phyloP scores from a whole-genome alignment of 2,329 filamentous ascomycete genomes.

The Passalora sequoiae region DNA sequence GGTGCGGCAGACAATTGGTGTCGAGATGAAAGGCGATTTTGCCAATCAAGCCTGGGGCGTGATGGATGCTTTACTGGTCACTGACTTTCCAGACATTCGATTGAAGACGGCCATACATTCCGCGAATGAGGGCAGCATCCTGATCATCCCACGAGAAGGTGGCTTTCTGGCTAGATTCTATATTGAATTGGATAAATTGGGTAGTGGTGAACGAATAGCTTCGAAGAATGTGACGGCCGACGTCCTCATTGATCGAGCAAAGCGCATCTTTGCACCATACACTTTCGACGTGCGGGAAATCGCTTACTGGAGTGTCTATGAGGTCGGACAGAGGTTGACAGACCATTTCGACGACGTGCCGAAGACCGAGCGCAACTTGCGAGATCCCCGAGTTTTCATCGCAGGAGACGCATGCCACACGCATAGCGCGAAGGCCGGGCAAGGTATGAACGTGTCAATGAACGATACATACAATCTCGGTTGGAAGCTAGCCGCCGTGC shows the following conservation, averaged over 20 bases:
- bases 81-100: conserved; percentile 50
- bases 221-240: conserved; percentile 60
- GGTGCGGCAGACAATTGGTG: conserved; percentile 29
- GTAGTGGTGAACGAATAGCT: conserved; percentile 48
- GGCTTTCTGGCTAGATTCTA: conserved; percentile 34
- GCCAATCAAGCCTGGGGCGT: conserved; percentile 36
- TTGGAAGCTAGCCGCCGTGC: conserved; percentile 50
- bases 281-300: conserved; percentile 59
- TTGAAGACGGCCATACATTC: conserved; percentile 51
- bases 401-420: conserved; percentile 60
- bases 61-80: conserved; percentile 32
- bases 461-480: conserved; percentile 59
- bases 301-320: conserved; percentile 64
- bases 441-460: conserved; percentile 70
- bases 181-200: conserved; percentile 37
- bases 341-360: conserved; percentile 61
- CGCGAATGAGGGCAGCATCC: conserved; percentile 63
- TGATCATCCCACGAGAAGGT: conserved; percentile 61
- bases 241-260: conserved; percentile 57
- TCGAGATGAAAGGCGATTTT: conserved; percentile 34
- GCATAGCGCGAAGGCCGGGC: conserved; percentile 51
- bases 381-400: conserved; percentile 57
- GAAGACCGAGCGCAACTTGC: conserved; percentile 49
- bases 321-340: conserved; percentile 52
- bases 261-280: conserved; percentile 63